Percentiles rank a stretch among this genome's conserved stretches.
Evolutionary conservation across 2,329 filamentous ascomycete species (phyloP).

Genomic region (Cytospora piceae): DNA sequence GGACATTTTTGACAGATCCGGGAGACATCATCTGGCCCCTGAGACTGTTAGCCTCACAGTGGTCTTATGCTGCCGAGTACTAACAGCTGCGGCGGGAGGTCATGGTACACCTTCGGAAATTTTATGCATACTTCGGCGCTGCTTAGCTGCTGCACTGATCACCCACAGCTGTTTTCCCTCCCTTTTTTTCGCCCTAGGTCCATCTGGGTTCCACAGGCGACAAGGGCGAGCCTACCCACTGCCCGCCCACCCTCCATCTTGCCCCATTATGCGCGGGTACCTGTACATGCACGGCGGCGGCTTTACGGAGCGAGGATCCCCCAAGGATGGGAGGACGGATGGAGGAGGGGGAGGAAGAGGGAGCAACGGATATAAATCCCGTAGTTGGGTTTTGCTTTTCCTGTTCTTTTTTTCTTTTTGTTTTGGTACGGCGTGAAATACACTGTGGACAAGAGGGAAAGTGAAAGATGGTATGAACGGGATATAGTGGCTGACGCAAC

Average conservation of each 20-base stretch:
- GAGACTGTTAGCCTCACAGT: slow-evolving; percentile 7
- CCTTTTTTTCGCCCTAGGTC: slow-evolving; percentile 6
- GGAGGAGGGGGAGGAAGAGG: background rate
- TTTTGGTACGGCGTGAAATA: background rate
- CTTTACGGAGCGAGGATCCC: slow-evolving; percentile 14
- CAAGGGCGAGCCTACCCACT: slow-evolving; percentile 9
- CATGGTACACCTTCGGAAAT: slow-evolving; percentile 26
- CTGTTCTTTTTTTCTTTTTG: background rate
- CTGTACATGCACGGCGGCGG: slow-evolving; percentile 16
- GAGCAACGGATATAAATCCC: background rate
- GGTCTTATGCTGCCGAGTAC: background rate
- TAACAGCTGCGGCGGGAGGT: slow-evolving; percentile 21
- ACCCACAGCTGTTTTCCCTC: slow-evolving; percentile 13
- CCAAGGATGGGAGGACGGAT: background rate
- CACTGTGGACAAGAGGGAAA: background rate
- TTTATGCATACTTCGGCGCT: slow-evolving; percentile 26
- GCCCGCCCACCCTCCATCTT: slow-evolving; percentile 10
- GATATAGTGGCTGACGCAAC: background rate
- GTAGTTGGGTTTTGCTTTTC: background rate
- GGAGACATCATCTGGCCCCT: slow-evolving; percentile 8
- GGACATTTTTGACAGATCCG: slow-evolving; percentile 13
- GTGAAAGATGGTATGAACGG: background rate
- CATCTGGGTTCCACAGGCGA: slow-evolving; percentile 16
- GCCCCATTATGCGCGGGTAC: slow-evolving; percentile 18
- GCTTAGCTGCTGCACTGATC: slow-evolving; percentile 21